Percentiles rank a stretch among this genome's conserved stretches.
Conservation (phyloP, 2,329 filamentous ascomycete genomes). For the Pseudogymnoascus sp. region DNA sequence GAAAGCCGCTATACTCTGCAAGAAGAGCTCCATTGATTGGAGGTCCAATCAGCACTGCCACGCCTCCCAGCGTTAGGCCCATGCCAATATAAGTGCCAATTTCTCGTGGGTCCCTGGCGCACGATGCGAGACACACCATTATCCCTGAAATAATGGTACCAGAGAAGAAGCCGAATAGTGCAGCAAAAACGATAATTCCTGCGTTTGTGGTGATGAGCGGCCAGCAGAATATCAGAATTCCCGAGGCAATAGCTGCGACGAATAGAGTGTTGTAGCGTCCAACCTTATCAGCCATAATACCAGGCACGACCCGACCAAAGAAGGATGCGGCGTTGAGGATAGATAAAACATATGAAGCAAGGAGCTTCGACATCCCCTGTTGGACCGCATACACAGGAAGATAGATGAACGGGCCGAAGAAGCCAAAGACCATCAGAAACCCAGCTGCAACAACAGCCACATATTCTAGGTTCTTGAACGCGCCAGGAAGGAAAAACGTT, state of each 20-base stretch:
- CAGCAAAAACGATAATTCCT: conserved; percentile 42
- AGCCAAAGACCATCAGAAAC: conserved; percentile 33
- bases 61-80: conserved; percentile 52
- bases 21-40: conserved; percentile 61
- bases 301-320: conserved; percentile 19
- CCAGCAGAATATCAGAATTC: conserved; percentile 15
- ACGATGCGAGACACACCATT: conserved; percentile 23
- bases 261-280: conserved; percentile 30
- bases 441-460: conserved; percentile 35
- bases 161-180: conserved; percentile 72
- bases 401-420: conserved; percentile 21
- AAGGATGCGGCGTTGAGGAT: conserved; percentile 20
- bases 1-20: conserved; percentile 38
- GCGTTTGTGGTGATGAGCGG: conserved; percentile 13
- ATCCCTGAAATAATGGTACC: conserved; percentile 64
- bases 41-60: conserved; percentile 58
- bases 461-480: conserved; percentile 38
- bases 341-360: conserved; percentile 21
- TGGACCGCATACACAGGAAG: conserved; percentile 18
- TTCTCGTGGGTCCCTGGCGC: conserved; percentile 52
- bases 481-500: conserved; percentile 40
- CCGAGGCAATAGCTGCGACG: conserved; percentile 13
- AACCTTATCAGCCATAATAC: conserved; percentile 16
- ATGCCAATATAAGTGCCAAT: conserved; percentile 64
- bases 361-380: conserved; percentile 21